phyloP scores from a whole-genome alignment of 75 land plant species.

The Cupressus sempervirens region DNA sequence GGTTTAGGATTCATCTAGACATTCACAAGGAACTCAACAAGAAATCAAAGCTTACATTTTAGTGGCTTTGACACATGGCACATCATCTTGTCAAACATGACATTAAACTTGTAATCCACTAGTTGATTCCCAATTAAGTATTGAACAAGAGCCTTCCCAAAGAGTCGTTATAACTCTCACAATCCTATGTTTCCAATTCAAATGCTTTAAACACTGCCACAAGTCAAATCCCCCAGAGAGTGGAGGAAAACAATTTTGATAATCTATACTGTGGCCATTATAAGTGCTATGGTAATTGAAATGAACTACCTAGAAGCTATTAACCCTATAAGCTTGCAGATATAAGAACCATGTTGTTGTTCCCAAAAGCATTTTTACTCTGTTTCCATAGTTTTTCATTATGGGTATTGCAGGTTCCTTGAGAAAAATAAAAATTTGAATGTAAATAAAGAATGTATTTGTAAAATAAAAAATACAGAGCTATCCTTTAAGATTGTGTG shows the following conservation, averaged over 20 bases:
- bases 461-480: too few relatives aligned
- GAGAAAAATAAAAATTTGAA: too few relatives aligned
- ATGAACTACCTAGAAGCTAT: too few relatives aligned
- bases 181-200: background rate
- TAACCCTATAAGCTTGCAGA: too few relatives aligned
- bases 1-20: slow-evolving; percentile 60
- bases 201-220: background rate
- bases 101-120: slow-evolving; percentile 36
- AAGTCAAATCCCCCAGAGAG: background rate
- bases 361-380: too few relatives aligned
- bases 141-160: background rate
- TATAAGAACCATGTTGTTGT: too few relatives aligned
- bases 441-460: too few relatives aligned
- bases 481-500: too few relatives aligned
- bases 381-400: too few relatives aligned
- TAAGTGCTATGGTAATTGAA: too few relatives aligned
- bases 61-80: slow-evolving; percentile 74
- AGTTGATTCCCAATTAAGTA: background rate
- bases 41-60: slow-evolving; percentile 61
- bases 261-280: background rate
- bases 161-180: background rate
- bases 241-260: background rate
- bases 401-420: too few relatives aligned
- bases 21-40: slow-evolving; percentile 79
- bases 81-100: slow-evolving; percentile 46